Conservation (phyloP, 805 yeast species). For the Candida suzukii region DNA sequence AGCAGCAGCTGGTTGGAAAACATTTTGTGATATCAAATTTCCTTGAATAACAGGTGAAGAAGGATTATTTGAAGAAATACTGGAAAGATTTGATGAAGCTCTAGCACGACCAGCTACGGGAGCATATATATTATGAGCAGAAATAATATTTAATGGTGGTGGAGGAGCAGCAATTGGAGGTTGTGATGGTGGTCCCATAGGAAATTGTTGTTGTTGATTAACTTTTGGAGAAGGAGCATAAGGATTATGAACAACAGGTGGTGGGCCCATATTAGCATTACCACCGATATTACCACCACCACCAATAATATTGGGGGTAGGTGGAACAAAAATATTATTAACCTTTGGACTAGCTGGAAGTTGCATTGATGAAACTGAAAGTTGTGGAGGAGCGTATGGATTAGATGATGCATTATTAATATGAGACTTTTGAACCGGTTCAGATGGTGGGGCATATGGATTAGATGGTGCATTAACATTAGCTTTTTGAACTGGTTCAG, state of each 20-base stretch:
- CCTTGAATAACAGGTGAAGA: constrained; percentile 1
- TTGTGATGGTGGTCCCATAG: neutral
- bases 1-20: neutral
- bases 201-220: neutral
- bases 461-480: constrained; percentile 12
- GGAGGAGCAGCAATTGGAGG: neutral
- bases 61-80: constrained; percentile 4
- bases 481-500: too few relatives aligned
- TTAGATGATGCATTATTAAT: neutral
- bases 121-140: constrained; percentile 23
- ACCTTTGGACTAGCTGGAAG: too few relatives aligned
- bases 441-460: constrained; percentile 22
- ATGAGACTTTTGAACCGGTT: neutral
- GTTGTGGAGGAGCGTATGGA: constrained; percentile 1
- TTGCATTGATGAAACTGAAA: too few relatives aligned
- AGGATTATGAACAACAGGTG: neutral
- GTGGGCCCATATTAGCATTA: neutral
- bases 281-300: too few relatives aligned
- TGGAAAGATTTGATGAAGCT: constrained; percentile 14
- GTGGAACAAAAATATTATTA: too few relatives aligned
- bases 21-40: neutral
- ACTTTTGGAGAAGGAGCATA: neutral
- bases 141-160: too few relatives aligned
- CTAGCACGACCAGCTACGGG: constrained; percentile 27
- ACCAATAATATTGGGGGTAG: too few relatives aligned